A percentile compares a stretch with the other conserved stretches of the same genome.
Evolutionary conservation across 768 basidiomycete genomes (phyloP).

Genomic region (Exidia glandulosa): DNA sequence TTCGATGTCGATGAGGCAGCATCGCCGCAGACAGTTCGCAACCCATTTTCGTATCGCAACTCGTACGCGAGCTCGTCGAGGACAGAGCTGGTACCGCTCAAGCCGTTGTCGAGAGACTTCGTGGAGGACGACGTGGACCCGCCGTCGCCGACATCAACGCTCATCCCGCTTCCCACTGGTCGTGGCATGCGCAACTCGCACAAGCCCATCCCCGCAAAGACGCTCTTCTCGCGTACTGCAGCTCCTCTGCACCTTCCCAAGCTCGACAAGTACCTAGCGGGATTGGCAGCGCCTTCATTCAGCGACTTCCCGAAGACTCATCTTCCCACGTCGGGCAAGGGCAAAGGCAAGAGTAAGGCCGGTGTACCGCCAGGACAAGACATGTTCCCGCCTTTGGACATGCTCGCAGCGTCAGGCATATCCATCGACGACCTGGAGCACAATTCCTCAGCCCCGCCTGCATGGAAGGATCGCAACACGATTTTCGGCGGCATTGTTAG

Average conservation of each 20-base stretch:
- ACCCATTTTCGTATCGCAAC: not conserved
- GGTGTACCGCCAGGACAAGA: constrained; percentile 19
- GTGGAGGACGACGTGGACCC: constrained; percentile 18
- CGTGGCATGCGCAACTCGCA: constrained; percentile 15
- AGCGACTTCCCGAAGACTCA: constrained; percentile 1
- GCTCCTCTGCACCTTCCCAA: constrained; percentile 49
- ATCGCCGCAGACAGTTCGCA: not conserved
- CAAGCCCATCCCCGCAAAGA: constrained; percentile 41
- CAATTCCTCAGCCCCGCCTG: constrained; percentile 36
- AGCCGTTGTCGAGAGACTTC: constrained; percentile 2
- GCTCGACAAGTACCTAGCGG: constrained; percentile 47
- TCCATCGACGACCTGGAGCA: constrained; percentile 50
- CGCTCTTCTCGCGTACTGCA: constrained; percentile 48
- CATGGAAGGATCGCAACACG: constrained; percentile 44
- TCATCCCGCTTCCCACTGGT: not conserved
- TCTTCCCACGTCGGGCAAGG: constrained; percentile 7
- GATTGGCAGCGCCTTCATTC: constrained; percentile 35
- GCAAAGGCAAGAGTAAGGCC: constrained; percentile 7
- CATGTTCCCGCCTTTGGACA: constrained; percentile 59
- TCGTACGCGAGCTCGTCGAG: not conserved
- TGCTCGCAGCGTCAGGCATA: constrained; percentile 33
- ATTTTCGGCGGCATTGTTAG: constrained; percentile 38
- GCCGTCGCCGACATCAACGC: constrained; percentile 7
- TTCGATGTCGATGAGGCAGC: not conserved
- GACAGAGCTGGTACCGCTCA: not conserved